Conservation (phyloP, 768 basidiomycete species). For the Clitopilus passeckerianus region DNA sequence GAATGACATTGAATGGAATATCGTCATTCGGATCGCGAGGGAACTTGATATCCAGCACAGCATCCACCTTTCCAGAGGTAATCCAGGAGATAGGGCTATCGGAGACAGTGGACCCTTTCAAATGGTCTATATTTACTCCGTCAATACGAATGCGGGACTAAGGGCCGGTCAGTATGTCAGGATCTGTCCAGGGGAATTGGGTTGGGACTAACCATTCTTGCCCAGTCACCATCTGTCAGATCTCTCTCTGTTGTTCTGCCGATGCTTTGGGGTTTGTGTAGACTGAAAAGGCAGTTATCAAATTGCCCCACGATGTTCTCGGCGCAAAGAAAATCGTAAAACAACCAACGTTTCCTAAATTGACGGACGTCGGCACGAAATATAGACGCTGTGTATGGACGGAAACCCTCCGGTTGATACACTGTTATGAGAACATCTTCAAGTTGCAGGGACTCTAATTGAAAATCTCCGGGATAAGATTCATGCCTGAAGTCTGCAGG, state of each 20-base stretch:
- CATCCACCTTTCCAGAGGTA: conserved; percentile 93
- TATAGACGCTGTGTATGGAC: conserved; percentile 88
- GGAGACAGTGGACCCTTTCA: conserved; percentile 76
- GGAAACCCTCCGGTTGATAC: conserved; percentile 88
- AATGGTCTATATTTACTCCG: conserved; percentile 93
- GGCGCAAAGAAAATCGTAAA: conserved; percentile 92
- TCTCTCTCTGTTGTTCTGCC: conserved; percentile 87
- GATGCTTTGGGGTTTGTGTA: conserved; percentile 95
- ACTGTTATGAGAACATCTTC: conserved; percentile 94
- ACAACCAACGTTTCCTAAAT: conserved; percentile 90
- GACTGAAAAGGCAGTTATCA: conserved; percentile 94
- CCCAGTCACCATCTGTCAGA: conserved; percentile 77
- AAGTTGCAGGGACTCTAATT: conserved; percentile 82
- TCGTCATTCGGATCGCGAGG: conserved; percentile 73
- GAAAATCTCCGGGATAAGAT: conserved; percentile 80
- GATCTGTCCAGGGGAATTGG: neutral
- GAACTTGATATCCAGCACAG: conserved; percentile 97
- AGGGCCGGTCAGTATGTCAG: conserved; percentile 1
- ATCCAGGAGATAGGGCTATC: conserved; percentile 97
- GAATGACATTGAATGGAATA: conserved; percentile 69
- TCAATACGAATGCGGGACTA: conserved; percentile 96
- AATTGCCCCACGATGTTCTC: conserved; percentile 97
- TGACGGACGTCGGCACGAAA: conserved; percentile 86
- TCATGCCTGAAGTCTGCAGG: conserved; percentile 78
- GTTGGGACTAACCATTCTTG: conserved; percentile 68